Conservation (phyloP, 2,329 filamentous ascomycete genomes). For the Lasiodiplodia sp. region DNA sequence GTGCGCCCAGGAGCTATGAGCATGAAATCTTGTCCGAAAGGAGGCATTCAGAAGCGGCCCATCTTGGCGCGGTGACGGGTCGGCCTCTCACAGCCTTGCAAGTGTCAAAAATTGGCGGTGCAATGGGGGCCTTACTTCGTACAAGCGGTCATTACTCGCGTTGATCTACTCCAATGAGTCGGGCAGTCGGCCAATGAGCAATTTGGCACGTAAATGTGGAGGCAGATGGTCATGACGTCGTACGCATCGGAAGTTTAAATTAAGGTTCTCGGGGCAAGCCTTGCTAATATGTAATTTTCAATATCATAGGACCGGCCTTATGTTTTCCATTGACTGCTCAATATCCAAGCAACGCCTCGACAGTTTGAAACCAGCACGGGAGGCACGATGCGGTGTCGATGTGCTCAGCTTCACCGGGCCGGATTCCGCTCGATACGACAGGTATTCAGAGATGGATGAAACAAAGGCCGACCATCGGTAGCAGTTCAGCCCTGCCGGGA, state of each 20-base stretch:
- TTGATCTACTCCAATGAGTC: background rate
- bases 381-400: background rate
- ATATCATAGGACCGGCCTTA: background rate
- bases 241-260: background rate
- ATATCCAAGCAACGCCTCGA: background rate
- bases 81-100: background rate
- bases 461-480: background rate
- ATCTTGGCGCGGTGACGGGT: background rate
- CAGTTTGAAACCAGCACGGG: background rate
- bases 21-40: background rate
- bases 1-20: background rate
- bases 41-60: background rate
- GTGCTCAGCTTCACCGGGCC: background rate
- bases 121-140: background rate
- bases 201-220: background rate
- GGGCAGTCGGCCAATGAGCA: too few species aligned
- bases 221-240: conserved; percentile 2
- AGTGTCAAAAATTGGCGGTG: background rate
- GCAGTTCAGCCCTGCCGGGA: conserved; percentile 10
- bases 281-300: background rate
- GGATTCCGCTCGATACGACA: background rate
- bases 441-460: background rate
- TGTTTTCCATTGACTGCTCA: background rate
- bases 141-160: background rate
- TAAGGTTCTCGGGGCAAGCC: background rate